Conservation (phyloP, 108 stramenopile species). For the Mayamaea pseudoterrestris region DNA sequence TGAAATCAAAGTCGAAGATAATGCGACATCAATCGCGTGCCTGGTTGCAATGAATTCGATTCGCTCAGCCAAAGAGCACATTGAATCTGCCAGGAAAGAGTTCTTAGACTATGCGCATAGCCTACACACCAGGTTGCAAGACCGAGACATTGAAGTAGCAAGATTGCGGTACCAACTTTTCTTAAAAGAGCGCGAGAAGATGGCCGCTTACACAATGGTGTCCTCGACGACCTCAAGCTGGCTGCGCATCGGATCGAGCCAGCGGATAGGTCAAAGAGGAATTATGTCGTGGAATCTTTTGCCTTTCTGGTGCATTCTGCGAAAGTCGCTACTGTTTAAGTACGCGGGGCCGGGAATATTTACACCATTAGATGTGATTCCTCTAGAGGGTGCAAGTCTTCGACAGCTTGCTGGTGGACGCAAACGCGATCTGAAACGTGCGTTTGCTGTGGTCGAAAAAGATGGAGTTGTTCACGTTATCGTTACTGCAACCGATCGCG, state of each 20-base stretch:
- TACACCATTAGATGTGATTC: slow-evolving; percentile 37
- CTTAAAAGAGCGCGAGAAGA: slow-evolving; percentile 44
- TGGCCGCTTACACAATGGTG: slow-evolving; percentile 45
- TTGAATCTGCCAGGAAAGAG: background rate
- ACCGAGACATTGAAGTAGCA: background rate
- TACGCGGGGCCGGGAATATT: slow-evolving; percentile 29
- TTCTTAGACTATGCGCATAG: background rate
- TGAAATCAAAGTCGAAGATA: too few relatives aligned
- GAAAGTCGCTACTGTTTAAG: slow-evolving; percentile 32
- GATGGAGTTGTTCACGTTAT: slow-evolving; percentile 19
- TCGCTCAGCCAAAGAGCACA: background rate
- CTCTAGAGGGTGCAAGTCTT: slow-evolving; percentile 30
- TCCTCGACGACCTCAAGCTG: slow-evolving; percentile 41
- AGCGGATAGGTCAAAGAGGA: slow-evolving; percentile 26
- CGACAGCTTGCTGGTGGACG: slow-evolving; percentile 32
- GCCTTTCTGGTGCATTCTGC: slow-evolving; percentile 49
- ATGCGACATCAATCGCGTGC: too few relatives aligned
- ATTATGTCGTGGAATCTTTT: slow-evolving; percentile 39
- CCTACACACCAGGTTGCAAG: background rate
- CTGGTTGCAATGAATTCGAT: background rate
- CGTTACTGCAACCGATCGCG: slow-evolving; percentile 17
- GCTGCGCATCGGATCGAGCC: slow-evolving; percentile 48
- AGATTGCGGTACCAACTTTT: slow-evolving; percentile 29
- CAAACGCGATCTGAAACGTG: slow-evolving; percentile 30
- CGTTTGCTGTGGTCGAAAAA: slow-evolving; percentile 30